phyloP scores from a whole-genome alignment of 257 asterid species.

The Coffea canephora region DNA sequence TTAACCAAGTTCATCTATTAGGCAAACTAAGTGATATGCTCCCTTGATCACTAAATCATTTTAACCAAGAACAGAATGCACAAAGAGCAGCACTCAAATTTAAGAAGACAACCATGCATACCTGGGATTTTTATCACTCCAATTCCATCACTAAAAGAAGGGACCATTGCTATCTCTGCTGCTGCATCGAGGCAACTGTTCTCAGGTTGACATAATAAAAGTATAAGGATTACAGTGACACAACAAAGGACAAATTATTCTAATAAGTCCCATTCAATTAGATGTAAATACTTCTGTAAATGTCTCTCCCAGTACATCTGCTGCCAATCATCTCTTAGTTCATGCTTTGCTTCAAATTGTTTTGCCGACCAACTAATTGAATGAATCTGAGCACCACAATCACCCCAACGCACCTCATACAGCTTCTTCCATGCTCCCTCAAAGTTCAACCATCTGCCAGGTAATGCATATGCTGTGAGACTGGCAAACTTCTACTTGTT shows the following conservation, averaged over 20 bases:
- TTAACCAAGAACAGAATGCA: slow-evolving; percentile 7
- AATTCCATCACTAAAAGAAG: slow-evolving; percentile 60
- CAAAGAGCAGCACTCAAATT: slow-evolving; percentile 1
- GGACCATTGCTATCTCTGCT: slow-evolving; percentile 77
- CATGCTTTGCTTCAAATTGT: slow-evolving; percentile 33
- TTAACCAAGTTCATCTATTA: not conserved
- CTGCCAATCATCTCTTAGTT: slow-evolving; percentile 55
- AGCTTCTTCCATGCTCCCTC: slow-evolving; percentile 58
- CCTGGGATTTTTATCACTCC: slow-evolving; percentile 74
- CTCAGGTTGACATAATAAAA: slow-evolving; percentile 19
- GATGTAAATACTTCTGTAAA: slow-evolving; percentile 61
- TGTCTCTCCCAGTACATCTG: slow-evolving; percentile 85
- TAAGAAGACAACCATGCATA: slow-evolving; percentile 21
- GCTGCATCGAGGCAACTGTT: slow-evolving; percentile 80
- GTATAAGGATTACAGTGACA: slow-evolving; percentile 4
- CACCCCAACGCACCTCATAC: slow-evolving; percentile 71
- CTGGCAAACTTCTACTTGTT: not conserved
- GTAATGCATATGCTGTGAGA: not conserved
- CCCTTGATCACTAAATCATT: not conserved
- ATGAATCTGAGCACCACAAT: slow-evolving; percentile 25
- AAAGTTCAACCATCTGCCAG: slow-evolving; percentile 34
- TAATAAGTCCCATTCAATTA: slow-evolving; percentile 15
- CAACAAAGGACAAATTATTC: slow-evolving; percentile 9
- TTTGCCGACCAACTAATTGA: slow-evolving; percentile 35
- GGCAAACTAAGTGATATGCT: no score